Base-by-base conservation (phyloP, 106 monocot genomes). In the Amphibolis antarctica region DNA sequence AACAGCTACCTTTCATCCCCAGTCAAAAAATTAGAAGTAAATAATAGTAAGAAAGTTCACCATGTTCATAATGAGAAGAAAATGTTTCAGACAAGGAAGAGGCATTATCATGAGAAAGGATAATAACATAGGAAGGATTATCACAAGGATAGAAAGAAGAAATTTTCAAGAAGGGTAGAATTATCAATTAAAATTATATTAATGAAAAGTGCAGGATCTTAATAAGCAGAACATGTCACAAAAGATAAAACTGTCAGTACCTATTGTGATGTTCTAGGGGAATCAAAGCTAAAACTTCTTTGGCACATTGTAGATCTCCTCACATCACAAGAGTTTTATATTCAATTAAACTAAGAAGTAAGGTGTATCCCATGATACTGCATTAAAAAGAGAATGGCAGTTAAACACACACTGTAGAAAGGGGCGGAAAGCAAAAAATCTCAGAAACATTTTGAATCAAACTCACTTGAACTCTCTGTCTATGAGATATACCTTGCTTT, bases 391-490 rank as follows among this genome's bases (percentile, higher is more conserved):
- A 31, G 47, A 70, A 78, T 17, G 25, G 28, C 23, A 28, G 11
- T 49, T 13, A 12, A 49, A 17, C 36, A 36, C 36, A 36, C 3
- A 3, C 3, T 9, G n/a, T 9, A n/a, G n/a, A 49, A 49, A 49
- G 48, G 48, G 48, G 15, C 13, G 10, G n/a, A 49, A 13, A 49
- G 48, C 17, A 49, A 49, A 49, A n/a, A 49, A 49, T 14, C 10
- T 49, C n/a, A 49, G 17, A 49, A 3, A n/a, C 3, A 9, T 57
- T 21, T 21, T 63, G 31, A 66, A 64, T 43, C 23, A 4, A 30
- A 77, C 86, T 75, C 60, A 92, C 92, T 92, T 92, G 44, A 92
- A 92, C 68, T 92, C 92, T 75, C 86, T 92, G 75, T 92, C 92
- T 64, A 92, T 86, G 24, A 92, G 86, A 75, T 92, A 92, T 28